phyloP scores from a whole-genome alignment of 2,329 filamentous ascomycete species.

The Blastomyces gilchristii region DNA sequence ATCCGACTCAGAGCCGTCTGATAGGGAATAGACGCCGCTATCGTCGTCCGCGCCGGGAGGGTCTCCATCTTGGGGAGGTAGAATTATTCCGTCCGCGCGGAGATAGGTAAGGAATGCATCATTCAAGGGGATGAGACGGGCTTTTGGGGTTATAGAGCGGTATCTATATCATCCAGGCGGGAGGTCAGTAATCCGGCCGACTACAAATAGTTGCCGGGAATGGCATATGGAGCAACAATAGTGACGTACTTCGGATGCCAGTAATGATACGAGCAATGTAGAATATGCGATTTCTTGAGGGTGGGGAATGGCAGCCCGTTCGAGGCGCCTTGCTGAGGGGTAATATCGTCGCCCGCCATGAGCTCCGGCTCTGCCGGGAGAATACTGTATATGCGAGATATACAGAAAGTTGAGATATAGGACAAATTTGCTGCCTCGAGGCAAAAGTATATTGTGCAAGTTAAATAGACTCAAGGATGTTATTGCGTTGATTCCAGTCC shows the following conservation, averaged over 20 bases:
- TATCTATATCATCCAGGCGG: conserved; percentile 44
- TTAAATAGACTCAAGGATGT: background rate
- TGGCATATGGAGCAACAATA: background rate
- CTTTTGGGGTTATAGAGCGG: conserved; percentile 70
- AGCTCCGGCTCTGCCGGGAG: background rate
- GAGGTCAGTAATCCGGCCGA: background rate
- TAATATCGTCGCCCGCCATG: background rate
- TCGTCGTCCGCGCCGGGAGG: conserved; percentile 36
- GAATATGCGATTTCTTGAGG: conserved; percentile 72
- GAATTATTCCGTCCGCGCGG: conserved; percentile 80
- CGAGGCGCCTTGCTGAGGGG: conserved; percentile 14
- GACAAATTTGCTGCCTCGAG: background rate
- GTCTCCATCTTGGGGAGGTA: conserved; percentile 45
- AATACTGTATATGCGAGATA: background rate
- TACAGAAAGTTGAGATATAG: background rate
- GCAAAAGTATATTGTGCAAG: background rate
- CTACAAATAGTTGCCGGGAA: conserved; percentile 6
- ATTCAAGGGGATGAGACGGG: conserved; percentile 69
- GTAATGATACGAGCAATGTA: conserved; percentile 86
- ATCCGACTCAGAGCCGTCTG: conserved; percentile 49
- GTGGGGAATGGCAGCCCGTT: conserved; percentile 62
- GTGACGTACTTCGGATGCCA: conserved; percentile 66
- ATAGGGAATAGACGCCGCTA: conserved; percentile 50
- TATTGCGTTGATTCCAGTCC: background rate
- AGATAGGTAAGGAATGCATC: conserved; percentile 73